These are phyloP conservation scores for Lojkania enalia DNA, from an alignment of 2,329 filamentous ascomycete species.

Conservation along the genomic window DNA sequence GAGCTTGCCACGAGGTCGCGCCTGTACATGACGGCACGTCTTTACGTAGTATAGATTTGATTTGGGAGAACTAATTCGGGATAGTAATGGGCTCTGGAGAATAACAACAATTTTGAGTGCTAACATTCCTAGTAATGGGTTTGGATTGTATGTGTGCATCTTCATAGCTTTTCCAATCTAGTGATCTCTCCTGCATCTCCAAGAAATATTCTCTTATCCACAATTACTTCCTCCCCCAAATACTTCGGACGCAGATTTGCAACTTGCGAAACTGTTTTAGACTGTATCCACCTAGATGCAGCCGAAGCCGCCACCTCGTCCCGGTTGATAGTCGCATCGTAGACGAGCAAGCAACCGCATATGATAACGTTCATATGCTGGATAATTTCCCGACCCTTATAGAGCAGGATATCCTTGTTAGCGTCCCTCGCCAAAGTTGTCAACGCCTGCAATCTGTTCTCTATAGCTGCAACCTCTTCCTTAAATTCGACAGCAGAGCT, in stretches of 20 bases:
- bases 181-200: constrained; percentile 8
- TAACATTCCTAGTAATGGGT: no score
- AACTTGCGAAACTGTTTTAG: constrained; percentile 5
- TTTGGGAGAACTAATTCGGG: no score
- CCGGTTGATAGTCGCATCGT: constrained; percentile 43
- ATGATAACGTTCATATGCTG: constrained; percentile 41
- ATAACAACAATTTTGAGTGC: no score
- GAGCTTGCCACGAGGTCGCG: no score
- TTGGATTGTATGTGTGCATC: no score
- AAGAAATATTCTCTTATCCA: constrained; percentile 29
- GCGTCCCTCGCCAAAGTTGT: constrained; percentile 7
- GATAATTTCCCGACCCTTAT: constrained; percentile 30
- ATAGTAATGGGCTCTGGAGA: no score
- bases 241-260: not conserved
- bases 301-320: constrained; percentile 39
- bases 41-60: no score
- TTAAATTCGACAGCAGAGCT: constrained; percentile 11
- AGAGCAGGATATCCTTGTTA: constrained; percentile 28
- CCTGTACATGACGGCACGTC: no score
- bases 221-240: constrained; percentile 12
- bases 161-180: no score
- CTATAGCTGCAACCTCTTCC: constrained; percentile 14
- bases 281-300: constrained; percentile 40
- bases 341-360: constrained; percentile 39
- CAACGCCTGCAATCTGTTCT: constrained; percentile 17